Base-by-base conservation (phyloP, 306 rosid species). In the Luffa acutangula region DNA sequence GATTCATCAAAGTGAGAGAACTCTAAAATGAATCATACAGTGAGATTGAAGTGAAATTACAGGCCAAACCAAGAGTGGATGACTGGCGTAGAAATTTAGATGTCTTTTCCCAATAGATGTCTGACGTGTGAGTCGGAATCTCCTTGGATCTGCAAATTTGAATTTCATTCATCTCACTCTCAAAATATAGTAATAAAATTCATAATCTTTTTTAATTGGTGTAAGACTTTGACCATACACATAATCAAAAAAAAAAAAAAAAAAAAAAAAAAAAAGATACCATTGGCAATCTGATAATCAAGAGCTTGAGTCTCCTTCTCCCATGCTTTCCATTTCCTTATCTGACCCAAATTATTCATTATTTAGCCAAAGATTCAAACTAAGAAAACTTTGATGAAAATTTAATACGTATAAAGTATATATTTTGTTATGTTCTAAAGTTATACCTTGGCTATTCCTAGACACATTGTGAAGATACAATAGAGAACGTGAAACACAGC, bases 291-390 rank as follows among this genome's bases (percentile, higher is more conserved):
- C 53, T 84, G 89, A 82, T 91, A 89, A 33, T 87, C 90, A 2
- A 88, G 80, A 66, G 96, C 86, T 60, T 6, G 87, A 81, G 96
- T 91, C 79, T 89, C 96, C 12, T 87, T 78, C 76, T 91, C 96
- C 93, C 96, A 91, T 11, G 81, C 80, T 80, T 87, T 85, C 96
- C 96, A 91, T 85, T 75, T 88, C 71, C 83, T 85, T 86, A 86
- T 89, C 96, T 91, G 85, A 64, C 74, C 65, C 5, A 6, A 49
- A n/a, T 13, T 51, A 60, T 13, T 85, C 51, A 60, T 25, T 59
- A 21, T 31, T 57, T 57, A 51, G 56, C 56, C 5, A 52, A 57
- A 57, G 9, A 8, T 57, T 57, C 3, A 57, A 25, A 58, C 2
- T 9, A 60, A 60, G 17, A 9, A 9, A 51, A 48, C 53, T 51